Percentiles rank a stretch among this genome's conserved stretches.
These are phyloP conservation scores for Oryza nivara DNA, from an alignment of 176 grass and related monocot species.

Conservation along the genomic window DNA sequence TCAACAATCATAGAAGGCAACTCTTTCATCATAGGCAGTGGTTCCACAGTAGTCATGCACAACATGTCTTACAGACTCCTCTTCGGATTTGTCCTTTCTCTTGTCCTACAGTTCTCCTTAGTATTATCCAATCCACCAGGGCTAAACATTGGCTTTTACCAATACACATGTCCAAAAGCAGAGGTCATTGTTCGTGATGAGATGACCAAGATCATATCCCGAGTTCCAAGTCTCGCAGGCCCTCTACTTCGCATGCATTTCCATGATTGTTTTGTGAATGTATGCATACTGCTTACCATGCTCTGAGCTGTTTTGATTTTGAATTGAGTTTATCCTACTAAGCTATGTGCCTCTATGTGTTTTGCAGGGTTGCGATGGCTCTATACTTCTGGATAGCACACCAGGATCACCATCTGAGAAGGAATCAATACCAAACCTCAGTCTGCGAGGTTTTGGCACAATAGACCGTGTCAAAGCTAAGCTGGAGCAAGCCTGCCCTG, in stretches of 20 bases:
- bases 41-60: conserved; percentile 34
- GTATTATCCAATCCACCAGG: conserved; percentile 47
- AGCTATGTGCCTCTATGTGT: conserved; percentile 18
- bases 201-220: conserved; percentile 54
- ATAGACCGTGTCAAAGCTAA: conserved; percentile 80
- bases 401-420: conserved; percentile 58
- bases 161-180: conserved; percentile 63
- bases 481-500: conserved; percentile 74
- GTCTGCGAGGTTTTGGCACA: conserved; percentile 67
- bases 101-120: conserved; percentile 44
- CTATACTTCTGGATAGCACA: conserved; percentile 64
- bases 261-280: conserved; percentile 94
- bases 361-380: conserved; percentile 85
- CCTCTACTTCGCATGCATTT: conserved; percentile 83
- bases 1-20: conserved; percentile 33
- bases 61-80: conserved; percentile 49
- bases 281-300: conserved; percentile 37
- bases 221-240: conserved; percentile 60
- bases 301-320: background rate
- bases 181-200: conserved; percentile 69
- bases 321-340: background rate
- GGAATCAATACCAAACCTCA: conserved; percentile 63
- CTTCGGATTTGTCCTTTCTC: conserved; percentile 44
- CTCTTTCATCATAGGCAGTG: conserved; percentile 21
- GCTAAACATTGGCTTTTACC: conserved; percentile 70